These are phyloP conservation scores for carrot (Daucus carota) DNA, from an alignment of 129 eudicot genomes.

Conservation along the genomic window DH1_v3.0 NC_030384.2:41025001-41025500, in stretches of 20 bases:
- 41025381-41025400: neutral
- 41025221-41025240: neutral
- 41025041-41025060: constrained; percentile 67
- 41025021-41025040: constrained; percentile 75
- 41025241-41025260: too few species aligned
- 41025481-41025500: neutral
- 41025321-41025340: too few species aligned
- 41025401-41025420: neutral
- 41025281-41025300: too few species aligned
- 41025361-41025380: too few species aligned
- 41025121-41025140: constrained; percentile 72
- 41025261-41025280: too few species aligned
- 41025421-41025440: too few species aligned
- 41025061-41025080: constrained; percentile 43
- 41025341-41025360: too few species aligned
- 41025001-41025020: constrained; percentile 53
- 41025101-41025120: constrained; percentile 91
- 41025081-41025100: constrained; percentile 38
- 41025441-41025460: neutral
- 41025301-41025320: too few species aligned
- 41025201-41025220: constrained; percentile 16
- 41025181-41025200: constrained; percentile 86
- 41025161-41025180: constrained; percentile 83
- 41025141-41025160: constrained; percentile 91
- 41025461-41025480: neutral